These are phyloP conservation scores for Albugo candida DNA, from an alignment of 352 stramenopile species.

Conservation along the genomic window DNA sequence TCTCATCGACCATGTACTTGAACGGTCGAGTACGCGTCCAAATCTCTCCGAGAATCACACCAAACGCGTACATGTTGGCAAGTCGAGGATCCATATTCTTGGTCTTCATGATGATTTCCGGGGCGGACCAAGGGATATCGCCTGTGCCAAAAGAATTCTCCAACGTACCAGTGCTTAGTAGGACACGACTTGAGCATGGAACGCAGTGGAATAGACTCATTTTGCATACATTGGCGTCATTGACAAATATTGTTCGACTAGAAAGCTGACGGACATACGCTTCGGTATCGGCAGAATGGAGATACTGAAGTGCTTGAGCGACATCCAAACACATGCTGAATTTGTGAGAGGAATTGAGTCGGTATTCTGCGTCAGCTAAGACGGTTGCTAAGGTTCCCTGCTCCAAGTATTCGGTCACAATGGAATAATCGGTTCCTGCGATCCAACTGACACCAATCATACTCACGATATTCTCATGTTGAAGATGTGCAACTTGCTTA, in stretches of 20 bases:
- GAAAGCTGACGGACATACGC: constrained; percentile 27
- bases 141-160: constrained; percentile 21
- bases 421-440: constrained; percentile 49
- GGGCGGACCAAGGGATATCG: constrained; percentile 26
- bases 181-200: constrained; percentile 8
- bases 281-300: constrained; percentile 31
- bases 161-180: constrained; percentile 2
- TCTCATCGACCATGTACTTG: constrained; percentile 18
- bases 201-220: constrained; percentile 37
- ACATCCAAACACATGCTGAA: constrained; percentile 49
- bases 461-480: constrained; percentile 42
- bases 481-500: constrained; percentile 21
- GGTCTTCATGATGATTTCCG: constrained; percentile 22
- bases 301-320: constrained; percentile 30
- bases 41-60: constrained; percentile 36
- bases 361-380: constrained; percentile 26
- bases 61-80: constrained; percentile 46
- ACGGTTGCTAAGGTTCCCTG: constrained; percentile 43
- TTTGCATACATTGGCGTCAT: constrained; percentile 25
- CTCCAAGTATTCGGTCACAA: constrained; percentile 57
- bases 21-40: constrained; percentile 29
- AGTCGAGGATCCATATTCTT: constrained; percentile 22
- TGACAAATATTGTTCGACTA: constrained; percentile 36
- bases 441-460: constrained; percentile 50
- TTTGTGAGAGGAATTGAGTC: constrained; percentile 31